phyloP scores from a whole-genome alignment of 768 basidiomycete genomes.

The Sporobolomyces roseus region DNA sequence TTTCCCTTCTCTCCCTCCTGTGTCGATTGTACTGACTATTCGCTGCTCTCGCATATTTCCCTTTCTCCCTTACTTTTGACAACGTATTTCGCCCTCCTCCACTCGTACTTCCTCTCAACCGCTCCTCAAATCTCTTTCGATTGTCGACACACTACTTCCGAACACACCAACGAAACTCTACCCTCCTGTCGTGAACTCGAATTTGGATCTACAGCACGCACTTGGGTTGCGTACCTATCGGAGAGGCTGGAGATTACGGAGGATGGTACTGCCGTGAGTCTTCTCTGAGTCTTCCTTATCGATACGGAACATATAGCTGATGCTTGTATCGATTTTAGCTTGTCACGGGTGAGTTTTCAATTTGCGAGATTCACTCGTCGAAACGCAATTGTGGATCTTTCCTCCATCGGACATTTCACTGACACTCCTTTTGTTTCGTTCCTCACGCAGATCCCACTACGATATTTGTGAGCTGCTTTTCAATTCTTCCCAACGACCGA shows the following conservation, averaged over 20 bases:
- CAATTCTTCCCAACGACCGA: too few relatives aligned
- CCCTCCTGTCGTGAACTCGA: slow-evolving; percentile 13
- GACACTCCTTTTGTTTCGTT: background rate
- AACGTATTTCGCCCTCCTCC: slow-evolving; percentile 56
- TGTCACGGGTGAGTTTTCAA: too few relatives aligned
- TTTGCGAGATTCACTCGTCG: too few relatives aligned
- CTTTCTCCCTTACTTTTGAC: slow-evolving; percentile 67
- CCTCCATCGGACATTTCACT: background rate
- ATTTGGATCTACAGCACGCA: slow-evolving; percentile 65
- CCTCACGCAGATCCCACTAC: slow-evolving; percentile 74
- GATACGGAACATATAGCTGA: too few relatives aligned
- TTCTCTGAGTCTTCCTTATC: too few relatives aligned
- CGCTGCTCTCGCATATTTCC: background rate
- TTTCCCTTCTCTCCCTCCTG: too few relatives aligned
- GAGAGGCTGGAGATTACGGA: slow-evolving; percentile 77
- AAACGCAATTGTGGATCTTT: too few relatives aligned
- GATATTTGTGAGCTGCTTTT: slow-evolving; percentile 61
- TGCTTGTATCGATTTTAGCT: too few relatives aligned
- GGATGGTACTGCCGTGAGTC: slow-evolving; percentile 64
- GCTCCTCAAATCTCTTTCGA: too few relatives aligned
- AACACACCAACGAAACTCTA: too few relatives aligned
- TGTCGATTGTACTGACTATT: too few relatives aligned
- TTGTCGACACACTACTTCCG: background rate
- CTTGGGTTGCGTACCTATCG: slow-evolving; percentile 96
- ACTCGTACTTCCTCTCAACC: background rate